phyloP scores from a whole-genome alignment of 352 stramenopile species.

The Phytopythium cucurbitacearum region DNA sequence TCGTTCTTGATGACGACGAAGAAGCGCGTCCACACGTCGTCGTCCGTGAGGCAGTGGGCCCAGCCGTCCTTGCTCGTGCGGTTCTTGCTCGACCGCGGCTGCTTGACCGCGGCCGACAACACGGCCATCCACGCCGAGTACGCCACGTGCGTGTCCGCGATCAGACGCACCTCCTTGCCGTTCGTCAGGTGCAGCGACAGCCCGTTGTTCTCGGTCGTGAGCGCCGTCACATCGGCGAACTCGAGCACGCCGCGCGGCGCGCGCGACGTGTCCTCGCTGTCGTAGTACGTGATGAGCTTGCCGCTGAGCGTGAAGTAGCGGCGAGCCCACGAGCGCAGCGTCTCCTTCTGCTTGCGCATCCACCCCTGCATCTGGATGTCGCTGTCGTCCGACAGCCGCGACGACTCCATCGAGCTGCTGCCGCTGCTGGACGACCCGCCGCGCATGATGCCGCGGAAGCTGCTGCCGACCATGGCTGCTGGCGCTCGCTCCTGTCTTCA shows the following conservation, averaged over 20 bases:
- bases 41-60: constrained; percentile 70
- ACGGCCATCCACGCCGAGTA: constrained; percentile 77
- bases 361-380: constrained; percentile 79
- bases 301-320: constrained; percentile 74
- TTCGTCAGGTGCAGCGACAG: constrained; percentile 55
- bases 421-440: constrained; percentile 49
- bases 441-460: constrained; percentile 61
- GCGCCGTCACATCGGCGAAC: constrained; percentile 59
- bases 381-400: constrained; percentile 51
- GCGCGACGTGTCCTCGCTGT: constrained; percentile 69
- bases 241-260: constrained; percentile 60
- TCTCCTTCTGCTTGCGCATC: constrained; percentile 85
- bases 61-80: constrained; percentile 66
- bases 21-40: constrained; percentile 69
- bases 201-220: constrained; percentile 77
- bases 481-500: neutral
- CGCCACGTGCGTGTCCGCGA: constrained; percentile 74
- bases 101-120: constrained; percentile 60
- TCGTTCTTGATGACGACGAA: constrained; percentile 75
- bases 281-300: constrained; percentile 73
- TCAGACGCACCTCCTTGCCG: constrained; percentile 71
- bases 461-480: constrained; percentile 43
- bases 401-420: constrained; percentile 36
- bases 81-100: constrained; percentile 39
- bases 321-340: constrained; percentile 57